phyloP scores from a whole-genome alignment of 1,284 basidiomycete species.

The Malassezia obtusa region DNA sequence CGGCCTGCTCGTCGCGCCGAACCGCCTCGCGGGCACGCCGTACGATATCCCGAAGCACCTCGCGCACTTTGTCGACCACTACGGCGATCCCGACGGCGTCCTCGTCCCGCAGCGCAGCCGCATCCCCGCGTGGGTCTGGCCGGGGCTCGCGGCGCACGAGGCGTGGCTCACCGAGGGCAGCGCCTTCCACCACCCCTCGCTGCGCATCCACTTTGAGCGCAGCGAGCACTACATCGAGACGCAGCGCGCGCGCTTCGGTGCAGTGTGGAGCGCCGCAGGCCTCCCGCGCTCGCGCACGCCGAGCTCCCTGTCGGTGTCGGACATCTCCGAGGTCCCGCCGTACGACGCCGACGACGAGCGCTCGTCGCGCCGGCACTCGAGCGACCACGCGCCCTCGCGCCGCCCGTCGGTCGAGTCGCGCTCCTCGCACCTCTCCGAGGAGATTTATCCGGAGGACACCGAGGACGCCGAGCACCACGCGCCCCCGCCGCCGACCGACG shows the following conservation, averaged over 20 bases:
- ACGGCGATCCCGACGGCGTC: conserved; percentile 36
- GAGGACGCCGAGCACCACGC: neutral
- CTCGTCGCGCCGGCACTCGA: neutral
- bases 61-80: conserved; percentile 32
- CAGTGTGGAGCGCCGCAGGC: conserved; percentile 1
- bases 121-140: conserved; percentile 35
- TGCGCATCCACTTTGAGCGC: conserved; percentile 35
- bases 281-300: conserved; percentile 5
- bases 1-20: conserved; percentile 25
- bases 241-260: conserved; percentile 7
- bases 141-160: conserved; percentile 11
- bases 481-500: neutral
- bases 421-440: too few relatives aligned
- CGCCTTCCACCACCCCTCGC: conserved; percentile 34
- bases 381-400: neutral
- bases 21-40: conserved; percentile 21
- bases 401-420: neutral
- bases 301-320: neutral
- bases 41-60: conserved; percentile 29
- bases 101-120: conserved; percentile 27
- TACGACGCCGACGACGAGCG: neutral
- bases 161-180: neutral
- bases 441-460: neutral
- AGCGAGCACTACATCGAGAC: conserved; percentile 8
- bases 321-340: neutral